Conservation (phyloP, 2,329 filamentous ascomycete species). For the Aspergillus intermedius region DNA sequence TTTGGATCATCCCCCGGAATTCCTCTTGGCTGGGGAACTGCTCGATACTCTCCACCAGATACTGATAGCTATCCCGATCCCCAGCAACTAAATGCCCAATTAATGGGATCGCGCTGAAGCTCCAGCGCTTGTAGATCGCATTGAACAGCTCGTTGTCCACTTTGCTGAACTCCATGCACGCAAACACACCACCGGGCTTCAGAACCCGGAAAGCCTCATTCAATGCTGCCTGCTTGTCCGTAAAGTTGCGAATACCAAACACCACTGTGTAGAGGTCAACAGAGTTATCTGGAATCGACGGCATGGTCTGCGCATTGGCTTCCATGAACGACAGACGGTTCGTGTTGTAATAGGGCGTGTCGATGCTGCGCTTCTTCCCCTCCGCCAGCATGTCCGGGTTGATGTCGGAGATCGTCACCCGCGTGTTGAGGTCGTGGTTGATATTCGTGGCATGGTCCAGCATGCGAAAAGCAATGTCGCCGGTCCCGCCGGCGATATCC, state of each 20-base stretch:
- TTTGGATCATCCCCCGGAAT: conserved; percentile 57
- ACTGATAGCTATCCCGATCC: conserved; percentile 94
- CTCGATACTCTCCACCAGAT: conserved; percentile 96
- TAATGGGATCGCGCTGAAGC: conserved; percentile 85
- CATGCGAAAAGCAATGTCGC: conserved; percentile 95
- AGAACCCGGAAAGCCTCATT: conserved; percentile 79
- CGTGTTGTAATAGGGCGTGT: conserved; percentile 53
- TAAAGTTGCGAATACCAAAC: conserved; percentile 97
- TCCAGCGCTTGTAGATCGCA: conserved; percentile 88
- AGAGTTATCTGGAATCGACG: conserved; percentile 58
- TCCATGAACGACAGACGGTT: conserved; percentile 66
- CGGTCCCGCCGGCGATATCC: conserved; percentile 93
- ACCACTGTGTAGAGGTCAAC: conserved; percentile 95
- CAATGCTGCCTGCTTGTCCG: conserved; percentile 77
- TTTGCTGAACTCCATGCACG: conserved; percentile 91
- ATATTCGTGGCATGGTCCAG: conserved; percentile 77
- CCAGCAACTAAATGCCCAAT: conserved; percentile 93
- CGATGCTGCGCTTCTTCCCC: conserved; percentile 68
- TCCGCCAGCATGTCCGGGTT: conserved; percentile 92
- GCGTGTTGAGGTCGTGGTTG: conserved; percentile 71
- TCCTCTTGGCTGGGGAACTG: conserved; percentile 79
- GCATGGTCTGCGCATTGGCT: conserved; percentile 77
- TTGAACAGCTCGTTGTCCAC: conserved; percentile 73
- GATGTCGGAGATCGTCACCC: conserved; percentile 90
- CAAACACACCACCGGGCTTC: conserved; percentile 91